A percentile compares a stretch with the other conserved stretches of the same genome.
Conservation (phyloP, 345 rosid species). For the Salix suchowensis region DNA sequence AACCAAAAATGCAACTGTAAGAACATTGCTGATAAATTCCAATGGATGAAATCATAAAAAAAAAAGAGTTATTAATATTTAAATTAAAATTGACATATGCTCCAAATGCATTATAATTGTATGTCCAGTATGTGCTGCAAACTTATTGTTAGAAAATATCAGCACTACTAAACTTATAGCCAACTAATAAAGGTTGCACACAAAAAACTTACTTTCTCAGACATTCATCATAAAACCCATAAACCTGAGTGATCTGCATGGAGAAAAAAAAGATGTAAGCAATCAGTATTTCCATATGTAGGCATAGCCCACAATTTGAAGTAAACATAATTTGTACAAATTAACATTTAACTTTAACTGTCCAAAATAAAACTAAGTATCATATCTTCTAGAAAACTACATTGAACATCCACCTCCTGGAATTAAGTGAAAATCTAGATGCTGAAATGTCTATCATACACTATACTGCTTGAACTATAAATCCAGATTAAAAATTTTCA, state of each 20-base stretch:
- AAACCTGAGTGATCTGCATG: conserved; percentile 94
- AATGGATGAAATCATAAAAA: neutral
- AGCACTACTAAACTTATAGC: neutral
- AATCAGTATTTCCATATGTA: conserved; percentile 1
- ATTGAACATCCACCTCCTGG: neutral
- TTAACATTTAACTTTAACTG: neutral
- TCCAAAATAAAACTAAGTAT: neutral
- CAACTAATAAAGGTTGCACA: neutral
- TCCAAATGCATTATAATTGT: neutral
- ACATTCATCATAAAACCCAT: conserved; percentile 98
- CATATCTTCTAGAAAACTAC: neutral
- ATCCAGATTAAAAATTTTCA: neutral
- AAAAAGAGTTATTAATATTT: neutral
- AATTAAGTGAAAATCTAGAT: neutral
- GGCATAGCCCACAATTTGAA: neutral
- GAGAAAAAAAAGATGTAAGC: conserved; percentile 1
- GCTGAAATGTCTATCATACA: neutral
- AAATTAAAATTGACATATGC: neutral
- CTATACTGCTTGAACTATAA: neutral
- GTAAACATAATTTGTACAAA: neutral
- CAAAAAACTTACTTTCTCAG: conserved; percentile 81
- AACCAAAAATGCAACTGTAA: neutral
- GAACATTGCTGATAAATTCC: neutral
- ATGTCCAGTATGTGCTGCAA: neutral
- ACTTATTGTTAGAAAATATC: neutral